phyloP scores from a whole-genome alignment of 768 basidiomycete species.

The Suillus fuscotomentosus region DNA sequence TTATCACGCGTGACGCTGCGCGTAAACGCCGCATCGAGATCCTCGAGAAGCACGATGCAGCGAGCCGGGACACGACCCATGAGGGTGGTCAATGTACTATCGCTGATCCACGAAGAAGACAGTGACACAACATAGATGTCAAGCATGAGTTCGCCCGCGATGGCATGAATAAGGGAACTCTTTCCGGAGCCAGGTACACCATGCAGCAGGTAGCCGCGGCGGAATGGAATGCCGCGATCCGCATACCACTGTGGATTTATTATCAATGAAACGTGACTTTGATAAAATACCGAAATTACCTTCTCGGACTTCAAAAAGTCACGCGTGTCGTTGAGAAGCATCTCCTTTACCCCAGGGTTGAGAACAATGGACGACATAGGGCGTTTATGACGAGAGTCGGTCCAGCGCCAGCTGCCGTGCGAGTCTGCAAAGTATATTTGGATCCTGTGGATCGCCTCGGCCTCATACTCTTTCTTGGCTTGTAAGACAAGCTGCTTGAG shows the following conservation, averaged over 20 bases:
- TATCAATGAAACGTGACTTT: conserved; percentile 6
- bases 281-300: conserved; percentile 35
- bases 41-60: conserved; percentile 86
- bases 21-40: conserved; percentile 87
- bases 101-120: conserved; percentile 84
- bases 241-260: conserved; percentile 70
- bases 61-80: conserved; percentile 86
- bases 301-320: conserved; percentile 86
- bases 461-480: conserved; percentile 88
- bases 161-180: conserved; percentile 81
- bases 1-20: conserved; percentile 69
- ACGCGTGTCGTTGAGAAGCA: conserved; percentile 76
- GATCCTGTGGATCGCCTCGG: conserved; percentile 82
- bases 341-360: conserved; percentile 87
- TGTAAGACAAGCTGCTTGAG: conserved; percentile 87
- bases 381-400: conserved; percentile 83
- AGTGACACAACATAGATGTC: conserved; percentile 92
- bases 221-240: conserved; percentile 91
- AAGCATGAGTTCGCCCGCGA: conserved; percentile 85
- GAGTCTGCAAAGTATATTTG: conserved; percentile 90
- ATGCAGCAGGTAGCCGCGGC: conserved; percentile 82
- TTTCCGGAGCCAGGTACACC: conserved; percentile 87
- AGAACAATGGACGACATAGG: conserved; percentile 88
- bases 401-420: conserved; percentile 86
- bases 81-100: conserved; percentile 79